These are phyloP conservation scores for Hypoxylon subgilvum DNA, from an alignment of 495 filamentous ascomycete species.

Conservation along the genomic window DNA sequence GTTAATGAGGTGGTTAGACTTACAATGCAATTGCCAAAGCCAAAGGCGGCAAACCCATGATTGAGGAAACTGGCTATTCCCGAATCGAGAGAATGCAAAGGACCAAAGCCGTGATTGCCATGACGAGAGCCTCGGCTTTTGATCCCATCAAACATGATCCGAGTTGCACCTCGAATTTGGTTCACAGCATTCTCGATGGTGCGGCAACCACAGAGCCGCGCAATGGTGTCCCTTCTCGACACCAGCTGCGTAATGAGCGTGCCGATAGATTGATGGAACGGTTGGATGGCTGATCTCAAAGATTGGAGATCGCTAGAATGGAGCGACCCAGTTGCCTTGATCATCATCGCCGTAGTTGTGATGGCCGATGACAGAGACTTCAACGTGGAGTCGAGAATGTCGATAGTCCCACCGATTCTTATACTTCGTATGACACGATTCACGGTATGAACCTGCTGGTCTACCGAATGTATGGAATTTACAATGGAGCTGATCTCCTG, in stretches of 20 bases:
- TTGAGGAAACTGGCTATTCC: conserved; percentile 29
- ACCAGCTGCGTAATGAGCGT: conserved; percentile 28
- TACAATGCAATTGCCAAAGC: conserved; percentile 27
- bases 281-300: conserved; percentile 20
- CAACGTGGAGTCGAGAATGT: conserved; percentile 20
- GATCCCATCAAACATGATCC: conserved; percentile 28
- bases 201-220: conserved; percentile 25
- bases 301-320: conserved; percentile 14
- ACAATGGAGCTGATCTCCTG: conserved; percentile 21
- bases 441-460: conserved; percentile 21
- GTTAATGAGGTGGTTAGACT: too few relatives aligned
- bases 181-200: conserved; percentile 19
- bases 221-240: conserved; percentile 17
- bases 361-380: conserved; percentile 22
- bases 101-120: conserved; percentile 13
- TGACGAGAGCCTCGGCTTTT: conserved; percentile 7
- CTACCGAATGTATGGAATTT: conserved; percentile 19
- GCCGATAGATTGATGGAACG: conserved; percentile 26
- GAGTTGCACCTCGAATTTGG: conserved; percentile 24
- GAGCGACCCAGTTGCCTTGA: conserved; percentile 4
- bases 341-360: conserved; percentile 7
- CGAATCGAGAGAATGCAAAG: conserved; percentile 22
- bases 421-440: conserved; percentile 20
- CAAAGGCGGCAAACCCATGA: conserved; percentile 23
- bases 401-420: conserved; percentile 18